These are phyloP conservation scores for Leishmania lainsoni DNA, from an alignment of 208 protist species.

Conservation along the genomic window DNA sequence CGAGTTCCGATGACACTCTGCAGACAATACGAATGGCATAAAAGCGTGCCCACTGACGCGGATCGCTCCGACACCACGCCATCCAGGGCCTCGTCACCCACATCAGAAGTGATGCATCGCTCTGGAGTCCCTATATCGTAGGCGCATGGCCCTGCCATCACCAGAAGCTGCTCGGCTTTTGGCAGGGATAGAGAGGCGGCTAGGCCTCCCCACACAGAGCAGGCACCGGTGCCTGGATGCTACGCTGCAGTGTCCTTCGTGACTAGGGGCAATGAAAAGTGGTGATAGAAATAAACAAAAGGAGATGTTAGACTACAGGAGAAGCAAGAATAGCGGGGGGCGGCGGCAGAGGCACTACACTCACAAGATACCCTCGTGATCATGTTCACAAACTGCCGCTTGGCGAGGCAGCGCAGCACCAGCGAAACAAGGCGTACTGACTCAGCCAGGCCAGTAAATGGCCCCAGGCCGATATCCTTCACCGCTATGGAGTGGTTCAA, in stretches of 20 bases:
- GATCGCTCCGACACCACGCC: background rate
- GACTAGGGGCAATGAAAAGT: background rate
- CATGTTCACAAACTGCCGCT: constrained; percentile 61
- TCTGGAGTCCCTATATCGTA: background rate
- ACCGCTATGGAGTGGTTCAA: constrained; percentile 69
- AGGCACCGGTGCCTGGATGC: background rate
- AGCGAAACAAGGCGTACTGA: constrained; percentile 69
- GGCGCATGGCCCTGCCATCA: background rate
- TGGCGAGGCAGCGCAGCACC: constrained; percentile 51
- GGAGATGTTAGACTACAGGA: background rate
- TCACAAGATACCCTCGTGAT: background rate
- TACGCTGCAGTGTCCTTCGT: background rate
- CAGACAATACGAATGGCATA: background rate
- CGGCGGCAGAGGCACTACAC: background rate
- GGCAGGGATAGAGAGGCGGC: background rate
- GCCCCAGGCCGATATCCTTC: constrained; percentile 45
- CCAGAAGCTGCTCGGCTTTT: background rate
- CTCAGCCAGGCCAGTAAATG: constrained; percentile 56
- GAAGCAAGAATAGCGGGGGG: background rate
- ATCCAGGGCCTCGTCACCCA: background rate
- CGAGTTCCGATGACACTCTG: background rate
- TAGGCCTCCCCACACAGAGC: background rate
- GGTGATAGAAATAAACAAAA: constrained; percentile 16
- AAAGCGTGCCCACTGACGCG: background rate
- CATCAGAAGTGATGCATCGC: background rate